Conservation (phyloP, 805 yeast genomes). For the Saturnispora halmiae region DNA sequence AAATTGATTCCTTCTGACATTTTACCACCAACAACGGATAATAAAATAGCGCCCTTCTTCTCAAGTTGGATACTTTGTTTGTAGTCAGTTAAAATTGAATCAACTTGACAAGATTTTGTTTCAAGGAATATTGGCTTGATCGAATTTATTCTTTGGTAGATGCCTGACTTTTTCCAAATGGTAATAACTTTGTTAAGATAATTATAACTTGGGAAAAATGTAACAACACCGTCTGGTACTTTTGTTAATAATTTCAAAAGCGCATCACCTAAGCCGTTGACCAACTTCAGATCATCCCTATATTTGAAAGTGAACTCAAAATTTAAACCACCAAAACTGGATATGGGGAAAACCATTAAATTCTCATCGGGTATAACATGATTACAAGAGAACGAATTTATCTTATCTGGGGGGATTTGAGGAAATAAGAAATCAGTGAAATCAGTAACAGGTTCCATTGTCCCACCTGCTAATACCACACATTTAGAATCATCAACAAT, state of each 20-base stretch:
- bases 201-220: constrained; percentile 78
- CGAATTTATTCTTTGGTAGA: constrained; percentile 29
- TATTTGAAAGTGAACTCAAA: constrained; percentile 65
- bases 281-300: constrained; percentile 39
- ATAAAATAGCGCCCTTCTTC: constrained; percentile 50
- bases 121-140: constrained; percentile 51
- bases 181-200: constrained; percentile 46
- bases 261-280: constrained; percentile 41
- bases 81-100: constrained; percentile 42
- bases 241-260: constrained; percentile 33
- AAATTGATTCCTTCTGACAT: constrained; percentile 92
- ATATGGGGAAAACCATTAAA: constrained; percentile 50
- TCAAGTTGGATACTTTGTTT: constrained; percentile 31
- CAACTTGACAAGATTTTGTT: constrained; percentile 37
- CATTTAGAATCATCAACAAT: constrained; percentile 58
- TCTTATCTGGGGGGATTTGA: constrained; percentile 31
- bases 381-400: constrained; percentile 60
- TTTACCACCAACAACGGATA: constrained; percentile 89
- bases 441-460: constrained; percentile 85
- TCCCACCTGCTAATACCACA: constrained; percentile 85
- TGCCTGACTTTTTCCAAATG: constrained; percentile 40
- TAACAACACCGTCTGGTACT: constrained; percentile 70
- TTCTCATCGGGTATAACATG: constrained; percentile 74
- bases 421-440: constrained; percentile 62
- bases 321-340: constrained; percentile 17